These are phyloP conservation scores for Trifolium pratense DNA, from an alignment of 306 rosid species.

Conservation along the genomic window DNA sequence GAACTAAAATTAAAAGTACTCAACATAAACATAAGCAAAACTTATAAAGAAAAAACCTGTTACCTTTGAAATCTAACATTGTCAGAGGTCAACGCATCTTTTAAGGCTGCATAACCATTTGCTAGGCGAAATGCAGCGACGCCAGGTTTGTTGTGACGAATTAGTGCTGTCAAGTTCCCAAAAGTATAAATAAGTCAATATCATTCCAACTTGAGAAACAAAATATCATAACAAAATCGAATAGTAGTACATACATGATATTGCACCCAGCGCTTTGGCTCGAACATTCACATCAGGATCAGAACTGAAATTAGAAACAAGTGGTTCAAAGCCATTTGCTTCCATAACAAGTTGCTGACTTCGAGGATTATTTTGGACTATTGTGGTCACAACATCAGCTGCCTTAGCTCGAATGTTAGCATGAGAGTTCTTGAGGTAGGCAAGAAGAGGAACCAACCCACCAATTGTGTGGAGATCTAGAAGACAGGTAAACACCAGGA, in stretches of 20 bases:
- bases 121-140: conserved; percentile 80
- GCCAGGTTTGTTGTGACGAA: conserved; percentile 81
- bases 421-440: conserved; percentile 78
- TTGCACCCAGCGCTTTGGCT: conserved; percentile 85
- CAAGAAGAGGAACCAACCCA: conserved; percentile 85
- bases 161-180: conserved; percentile 64
- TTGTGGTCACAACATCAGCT: conserved; percentile 87
- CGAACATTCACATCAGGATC: conserved; percentile 82
- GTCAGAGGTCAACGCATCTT: conserved; percentile 75
- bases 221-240: neutral
- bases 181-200: conserved; percentile 40
- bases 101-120: conserved; percentile 86
- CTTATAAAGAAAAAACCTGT: neutral
- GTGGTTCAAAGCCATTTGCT: conserved; percentile 88
- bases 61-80: conserved; percentile 95
- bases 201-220: neutral
- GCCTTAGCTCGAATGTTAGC: conserved; percentile 95
- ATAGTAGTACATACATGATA: conserved; percentile 70
- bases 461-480: conserved; percentile 89
- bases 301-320: conserved; percentile 67
- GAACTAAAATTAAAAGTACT: neutral
- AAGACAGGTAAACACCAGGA: conserved; percentile 25
- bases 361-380: conserved; percentile 88
- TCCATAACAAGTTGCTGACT: conserved; percentile 95
- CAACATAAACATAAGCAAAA: neutral